Evolutionary conservation across 2,329 filamentous ascomycete species (phyloP), one percentile per base, ranked within the genome.

Genomic region (Alternaria novae-zelandiae): DNA sequence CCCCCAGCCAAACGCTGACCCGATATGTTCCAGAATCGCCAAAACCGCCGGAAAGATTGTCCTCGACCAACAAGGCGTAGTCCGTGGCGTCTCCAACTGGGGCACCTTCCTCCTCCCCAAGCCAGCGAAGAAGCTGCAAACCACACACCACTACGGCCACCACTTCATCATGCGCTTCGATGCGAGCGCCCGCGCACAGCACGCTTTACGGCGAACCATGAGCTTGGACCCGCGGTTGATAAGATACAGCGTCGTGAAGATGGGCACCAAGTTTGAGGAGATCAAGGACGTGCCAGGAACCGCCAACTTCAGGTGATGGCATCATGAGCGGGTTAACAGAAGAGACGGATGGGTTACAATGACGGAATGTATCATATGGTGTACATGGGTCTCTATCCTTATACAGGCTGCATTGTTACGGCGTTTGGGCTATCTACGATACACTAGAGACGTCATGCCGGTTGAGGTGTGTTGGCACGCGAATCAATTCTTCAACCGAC

Each of bases 151-250:
- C 69, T 87, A 89, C 71, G 96, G 96, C 59, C 94, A 98, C 84
- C 97, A 99, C 86, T 99, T 99, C 82, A 91, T 97, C 77, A 92
- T 99, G 91, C 92, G 96, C 73, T 99, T 97, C 85, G 96, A 99
- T 80, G 84, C 91, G 60, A 91, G 90, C 63, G 83, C 89, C 8
- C 81, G 84, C 54, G 90, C 92, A 8, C 95, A 98, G 82, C 84
- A 91, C 69, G 85, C 89, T 46, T 87, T 99, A 44, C 87, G 90
- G 65, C 86, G 86, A 64, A 95, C 92, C 17, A 86, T 99, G 70
- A 87, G 88, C 54, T 85, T 97, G 70, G 96, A 99, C 82, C 95
- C 96, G 44, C 86, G 96, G 61, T 92, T 98, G 88, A 91, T 99
- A 67, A 89, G 94, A 63, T 91, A 94, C 74, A 90, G 89, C 25